Percentiles rank a stretch among this genome's conserved stretches.
Evolutionary conservation across 495 filamentous ascomycete genomes (phyloP).

Genomic region (Podospora comata): DNA sequence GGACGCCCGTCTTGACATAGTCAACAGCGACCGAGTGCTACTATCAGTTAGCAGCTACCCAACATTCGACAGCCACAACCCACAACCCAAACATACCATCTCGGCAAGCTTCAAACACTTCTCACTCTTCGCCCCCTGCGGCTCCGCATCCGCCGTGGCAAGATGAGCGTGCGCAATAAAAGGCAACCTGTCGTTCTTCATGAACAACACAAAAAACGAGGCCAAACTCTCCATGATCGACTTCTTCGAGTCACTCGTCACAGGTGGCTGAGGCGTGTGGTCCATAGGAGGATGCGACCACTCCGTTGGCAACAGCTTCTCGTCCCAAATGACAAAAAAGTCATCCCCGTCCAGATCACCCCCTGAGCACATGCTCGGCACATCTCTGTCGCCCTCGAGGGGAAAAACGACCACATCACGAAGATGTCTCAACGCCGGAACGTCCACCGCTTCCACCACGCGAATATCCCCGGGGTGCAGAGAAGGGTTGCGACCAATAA

Average conservation of each 20-base stretch:
- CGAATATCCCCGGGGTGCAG: conserved; percentile 92
- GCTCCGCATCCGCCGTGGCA: conserved; percentile 65
- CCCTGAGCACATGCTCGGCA: conserved; percentile 92
- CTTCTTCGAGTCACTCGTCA: conserved; percentile 44
- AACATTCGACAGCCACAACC: neutral
- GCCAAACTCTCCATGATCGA: conserved; percentile 69
- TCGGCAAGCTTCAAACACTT: conserved; percentile 71
- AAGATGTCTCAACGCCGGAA: conserved; percentile 67
- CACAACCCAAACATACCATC: neutral
- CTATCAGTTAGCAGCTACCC: conserved; percentile 14
- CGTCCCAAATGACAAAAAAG: conserved; percentile 91
- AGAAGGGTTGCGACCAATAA: conserved; percentile 89
- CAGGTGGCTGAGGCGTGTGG: conserved; percentile 54
- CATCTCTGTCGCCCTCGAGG: conserved; percentile 73
- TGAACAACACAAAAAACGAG: conserved; percentile 85
- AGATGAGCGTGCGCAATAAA: conserved; percentile 81
- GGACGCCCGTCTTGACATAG: conserved; percentile 82
- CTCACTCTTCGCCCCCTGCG: conserved; percentile 60
- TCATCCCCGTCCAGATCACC: conserved; percentile 97
- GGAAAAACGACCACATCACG: conserved; percentile 85
- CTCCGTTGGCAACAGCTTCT: conserved; percentile 63
- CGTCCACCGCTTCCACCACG: conserved; percentile 79
- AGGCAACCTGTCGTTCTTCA: conserved; percentile 84
- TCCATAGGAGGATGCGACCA: conserved; percentile 75
- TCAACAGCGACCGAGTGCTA: conserved; percentile 92